phyloP scores from a whole-genome alignment of 306 rosid species.

The Trifolium subterraneum region DNA sequence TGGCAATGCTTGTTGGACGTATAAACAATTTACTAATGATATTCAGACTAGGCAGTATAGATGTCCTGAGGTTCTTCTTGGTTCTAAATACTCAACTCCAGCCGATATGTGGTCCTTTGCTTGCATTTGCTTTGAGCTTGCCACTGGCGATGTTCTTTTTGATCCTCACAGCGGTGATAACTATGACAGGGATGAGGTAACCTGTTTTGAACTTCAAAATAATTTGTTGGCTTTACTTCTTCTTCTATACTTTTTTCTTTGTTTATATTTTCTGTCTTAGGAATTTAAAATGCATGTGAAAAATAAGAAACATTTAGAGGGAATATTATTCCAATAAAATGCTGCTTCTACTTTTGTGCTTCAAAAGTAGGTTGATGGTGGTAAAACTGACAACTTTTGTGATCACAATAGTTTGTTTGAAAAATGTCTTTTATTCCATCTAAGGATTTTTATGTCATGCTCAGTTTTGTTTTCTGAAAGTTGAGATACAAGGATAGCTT shows the following conservation, averaged over 20 bases:
- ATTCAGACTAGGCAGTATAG: slow-evolving; percentile 98
- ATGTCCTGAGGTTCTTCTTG: slow-evolving; percentile 97
- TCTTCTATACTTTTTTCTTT: neutral
- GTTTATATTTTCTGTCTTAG: neutral
- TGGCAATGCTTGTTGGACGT: slow-evolving; percentile 99
- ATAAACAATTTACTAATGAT: slow-evolving; percentile 94
- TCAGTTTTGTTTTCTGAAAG: slow-evolving; percentile 24
- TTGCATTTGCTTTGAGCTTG: slow-evolving; percentile 96
- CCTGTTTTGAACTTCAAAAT: slow-evolving; percentile 25
- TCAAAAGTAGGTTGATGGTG: neutral
- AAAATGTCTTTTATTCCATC: neutral
- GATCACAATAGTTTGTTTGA: neutral
- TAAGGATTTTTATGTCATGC: neutral
- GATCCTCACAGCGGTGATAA: slow-evolving; percentile 98
- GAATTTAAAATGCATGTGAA: slow-evolving; percentile 9
- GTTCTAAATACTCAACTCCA: slow-evolving; percentile 89
- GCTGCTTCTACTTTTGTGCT: neutral
- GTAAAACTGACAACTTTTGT: neutral
- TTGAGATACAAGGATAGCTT: neutral
- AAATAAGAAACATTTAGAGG: slow-evolving; percentile 1
- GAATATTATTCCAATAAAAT: neutral
- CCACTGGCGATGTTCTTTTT: slow-evolving; percentile 94
- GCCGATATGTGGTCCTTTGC: slow-evolving; percentile 99
- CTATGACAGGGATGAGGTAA: slow-evolving; percentile 97
- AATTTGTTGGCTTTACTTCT: slow-evolving; percentile 26